phyloP scores from a whole-genome alignment of 495 filamentous ascomycete genomes.

The Penicillium canescens region DNA sequence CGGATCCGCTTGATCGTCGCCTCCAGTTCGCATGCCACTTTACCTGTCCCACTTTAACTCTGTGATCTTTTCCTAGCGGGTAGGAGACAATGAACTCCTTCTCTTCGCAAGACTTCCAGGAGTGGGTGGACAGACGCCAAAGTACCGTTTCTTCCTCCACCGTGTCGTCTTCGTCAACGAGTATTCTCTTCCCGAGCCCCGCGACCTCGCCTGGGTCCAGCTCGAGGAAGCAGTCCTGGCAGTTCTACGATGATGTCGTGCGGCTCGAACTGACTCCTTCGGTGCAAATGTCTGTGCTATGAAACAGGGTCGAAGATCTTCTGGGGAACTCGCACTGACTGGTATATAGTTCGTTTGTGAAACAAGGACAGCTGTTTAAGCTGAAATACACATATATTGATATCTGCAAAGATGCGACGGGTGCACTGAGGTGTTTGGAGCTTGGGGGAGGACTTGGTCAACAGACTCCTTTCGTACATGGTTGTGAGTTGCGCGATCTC shows the following conservation, averaged over 20 bases:
- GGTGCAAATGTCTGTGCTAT: conserved; percentile 39
- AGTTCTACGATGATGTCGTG: conserved; percentile 38
- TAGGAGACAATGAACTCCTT: conserved; percentile 28
- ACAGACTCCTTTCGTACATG: conserved; percentile 42
- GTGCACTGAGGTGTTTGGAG: conserved; percentile 40
- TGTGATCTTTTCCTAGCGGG: not conserved
- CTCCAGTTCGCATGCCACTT: not conserved
- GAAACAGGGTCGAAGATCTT: not conserved
- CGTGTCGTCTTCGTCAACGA: conserved; percentile 38
- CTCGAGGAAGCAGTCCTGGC: conserved; percentile 35
- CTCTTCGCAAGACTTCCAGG: conserved; percentile 28
- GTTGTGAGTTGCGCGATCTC: conserved; percentile 29
- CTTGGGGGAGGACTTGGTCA: conserved; percentile 42
- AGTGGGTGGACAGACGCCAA: conserved; percentile 40
- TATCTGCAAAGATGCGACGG: conserved; percentile 42
- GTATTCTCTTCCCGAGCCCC: conserved; percentile 35
- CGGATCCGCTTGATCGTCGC: conserved; percentile 23
- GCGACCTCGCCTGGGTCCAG: conserved; percentile 33
- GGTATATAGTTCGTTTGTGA: conserved; percentile 38
- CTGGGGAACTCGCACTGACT: not conserved
- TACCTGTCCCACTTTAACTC: conserved; percentile 1
- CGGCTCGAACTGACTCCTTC: conserved; percentile 36
- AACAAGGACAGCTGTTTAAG: conserved; percentile 41
- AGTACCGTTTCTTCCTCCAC: conserved; percentile 43
- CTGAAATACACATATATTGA: conserved; percentile 45